These are phyloP conservation scores for Epichloe typhina DNA, from an alignment of 2,329 filamentous ascomycete species.

Conservation along the genomic window DNA sequence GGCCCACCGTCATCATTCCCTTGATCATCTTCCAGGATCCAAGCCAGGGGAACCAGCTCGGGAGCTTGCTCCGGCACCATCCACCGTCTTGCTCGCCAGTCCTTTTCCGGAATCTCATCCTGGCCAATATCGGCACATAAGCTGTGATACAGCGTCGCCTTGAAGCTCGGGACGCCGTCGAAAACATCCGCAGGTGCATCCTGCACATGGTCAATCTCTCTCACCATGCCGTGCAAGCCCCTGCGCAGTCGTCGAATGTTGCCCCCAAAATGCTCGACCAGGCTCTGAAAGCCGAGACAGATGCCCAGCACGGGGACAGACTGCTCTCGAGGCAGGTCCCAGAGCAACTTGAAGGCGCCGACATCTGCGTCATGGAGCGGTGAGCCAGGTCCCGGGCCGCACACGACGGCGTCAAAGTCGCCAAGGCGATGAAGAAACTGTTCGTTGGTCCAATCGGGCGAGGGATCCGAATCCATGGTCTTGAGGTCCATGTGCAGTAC, in stretches of 20 bases:
- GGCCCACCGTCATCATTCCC: conserved; percentile 14
- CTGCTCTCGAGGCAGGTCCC: conserved; percentile 46
- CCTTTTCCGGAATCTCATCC: conserved; percentile 20
- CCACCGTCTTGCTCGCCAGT: conserved; percentile 30
- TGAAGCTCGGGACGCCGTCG: conserved; percentile 40
- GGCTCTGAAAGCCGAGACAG: conserved; percentile 78
- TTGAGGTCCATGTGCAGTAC: conserved; percentile 24
- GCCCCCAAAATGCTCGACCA: conserved; percentile 57
- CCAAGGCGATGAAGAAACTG: conserved; percentile 25
- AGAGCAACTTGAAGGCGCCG: conserved; percentile 67
- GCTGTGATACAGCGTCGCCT: conserved; percentile 67
- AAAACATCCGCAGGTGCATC: conserved; percentile 47
- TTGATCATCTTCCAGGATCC: conserved; percentile 32
- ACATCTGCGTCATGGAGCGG: conserved; percentile 62
- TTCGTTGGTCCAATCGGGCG: conserved; percentile 32
- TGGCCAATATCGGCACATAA: conserved; percentile 42
- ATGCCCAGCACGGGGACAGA: conserved; percentile 73
- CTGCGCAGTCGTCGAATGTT: conserved; percentile 51
- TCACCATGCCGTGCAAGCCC: conserved; percentile 73
- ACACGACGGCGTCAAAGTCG: conserved; percentile 71
- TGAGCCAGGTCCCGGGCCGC: conserved; percentile 81
- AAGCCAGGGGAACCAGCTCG: conserved; percentile 46
- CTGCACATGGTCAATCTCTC: conserved; percentile 46
- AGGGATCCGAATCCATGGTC: conserved; percentile 53
- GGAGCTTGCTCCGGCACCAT: conserved; percentile 18